phyloP scores from a whole-genome alignment of 2,329 filamentous ascomycete species.

The Drechslerella dactyloides region DNA sequence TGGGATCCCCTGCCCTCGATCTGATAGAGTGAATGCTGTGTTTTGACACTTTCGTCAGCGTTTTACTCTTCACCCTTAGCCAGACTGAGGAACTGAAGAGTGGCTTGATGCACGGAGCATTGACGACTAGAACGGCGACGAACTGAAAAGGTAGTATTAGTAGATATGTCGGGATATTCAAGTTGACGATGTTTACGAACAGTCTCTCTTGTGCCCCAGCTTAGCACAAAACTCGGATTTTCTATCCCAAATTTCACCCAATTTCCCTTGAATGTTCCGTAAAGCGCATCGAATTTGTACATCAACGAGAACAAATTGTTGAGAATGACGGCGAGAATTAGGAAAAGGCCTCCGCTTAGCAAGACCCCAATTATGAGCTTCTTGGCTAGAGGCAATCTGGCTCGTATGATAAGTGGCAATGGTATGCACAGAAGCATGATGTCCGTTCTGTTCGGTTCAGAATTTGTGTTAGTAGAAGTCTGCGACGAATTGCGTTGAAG shows the following conservation, averaged over 20 bases:
- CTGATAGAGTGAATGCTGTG: constrained; percentile 34
- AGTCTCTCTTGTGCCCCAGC: constrained; percentile 46
- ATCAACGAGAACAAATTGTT: constrained; percentile 49
- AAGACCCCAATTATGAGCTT: constrained; percentile 40
- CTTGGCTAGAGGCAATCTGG: constrained; percentile 24
- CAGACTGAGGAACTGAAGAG: constrained; percentile 49
- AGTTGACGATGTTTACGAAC: constrained; percentile 5
- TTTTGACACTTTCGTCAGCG: constrained; percentile 41
- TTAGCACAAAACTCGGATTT: constrained; percentile 48
- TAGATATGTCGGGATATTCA: not conserved
- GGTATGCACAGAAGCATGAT: constrained; percentile 48
- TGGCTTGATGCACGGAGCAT: constrained; percentile 47
- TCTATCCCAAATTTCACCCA: constrained; percentile 38
- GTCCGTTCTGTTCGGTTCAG: constrained; percentile 23
- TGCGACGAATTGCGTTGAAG: not conserved
- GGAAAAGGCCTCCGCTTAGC: constrained; percentile 39
- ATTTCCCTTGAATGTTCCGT: constrained; percentile 31
- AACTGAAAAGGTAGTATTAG: constrained; percentile 19
- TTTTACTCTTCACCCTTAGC: constrained; percentile 35
- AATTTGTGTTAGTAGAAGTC: not conserved
- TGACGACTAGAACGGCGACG: constrained; percentile 43
- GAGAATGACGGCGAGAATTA: constrained; percentile 43
- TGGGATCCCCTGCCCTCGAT: constrained; percentile 1
- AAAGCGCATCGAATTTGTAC: constrained; percentile 46
- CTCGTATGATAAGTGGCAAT: constrained; percentile 35